Conservation (phyloP, 192 early-diverging fungal species). For the Backusella morwellensis region DNA sequence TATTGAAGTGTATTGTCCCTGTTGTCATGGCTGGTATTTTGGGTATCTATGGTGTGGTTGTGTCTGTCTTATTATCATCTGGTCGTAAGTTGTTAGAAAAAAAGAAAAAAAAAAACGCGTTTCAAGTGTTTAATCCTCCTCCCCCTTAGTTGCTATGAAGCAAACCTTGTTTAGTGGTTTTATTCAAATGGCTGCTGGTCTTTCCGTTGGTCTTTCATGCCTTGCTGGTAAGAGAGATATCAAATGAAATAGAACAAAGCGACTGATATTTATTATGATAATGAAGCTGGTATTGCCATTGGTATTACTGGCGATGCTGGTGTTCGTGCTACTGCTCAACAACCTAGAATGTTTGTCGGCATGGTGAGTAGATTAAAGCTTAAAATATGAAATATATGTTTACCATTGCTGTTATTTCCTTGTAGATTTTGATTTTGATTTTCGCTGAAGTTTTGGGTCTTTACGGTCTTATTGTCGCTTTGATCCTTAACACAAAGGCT, state of each 20-base stretch:
- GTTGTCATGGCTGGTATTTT: constrained; percentile 99
- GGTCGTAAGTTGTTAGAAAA: too few relatives aligned
- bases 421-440: constrained; percentile 71
- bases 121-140: too few relatives aligned
- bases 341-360: constrained; percentile 80
- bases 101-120: too few relatives aligned
- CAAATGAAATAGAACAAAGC: too few relatives aligned
- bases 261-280: too few relatives aligned
- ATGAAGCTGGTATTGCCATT: constrained; percentile 80
- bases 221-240: too few relatives aligned
- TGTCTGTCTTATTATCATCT: too few relatives aligned
- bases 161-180: too few relatives aligned
- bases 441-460: constrained; percentile 87
- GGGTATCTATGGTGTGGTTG: too few relatives aligned
- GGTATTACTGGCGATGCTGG: constrained; percentile 90
- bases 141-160: too few relatives aligned
- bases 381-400: constrained; percentile 1
- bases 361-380: constrained; percentile 45
- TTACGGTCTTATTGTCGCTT: constrained; percentile 81
- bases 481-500: constrained; percentile 83
- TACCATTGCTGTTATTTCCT: constrained; percentile 30
- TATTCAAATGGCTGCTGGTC: too few relatives aligned
- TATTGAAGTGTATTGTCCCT: constrained; percentile 87
- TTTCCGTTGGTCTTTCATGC: too few relatives aligned
- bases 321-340: constrained; percentile 77